Conservation (phyloP, 2,329 filamentous ascomycete genomes). For the Venturia oleaginea region DNA sequence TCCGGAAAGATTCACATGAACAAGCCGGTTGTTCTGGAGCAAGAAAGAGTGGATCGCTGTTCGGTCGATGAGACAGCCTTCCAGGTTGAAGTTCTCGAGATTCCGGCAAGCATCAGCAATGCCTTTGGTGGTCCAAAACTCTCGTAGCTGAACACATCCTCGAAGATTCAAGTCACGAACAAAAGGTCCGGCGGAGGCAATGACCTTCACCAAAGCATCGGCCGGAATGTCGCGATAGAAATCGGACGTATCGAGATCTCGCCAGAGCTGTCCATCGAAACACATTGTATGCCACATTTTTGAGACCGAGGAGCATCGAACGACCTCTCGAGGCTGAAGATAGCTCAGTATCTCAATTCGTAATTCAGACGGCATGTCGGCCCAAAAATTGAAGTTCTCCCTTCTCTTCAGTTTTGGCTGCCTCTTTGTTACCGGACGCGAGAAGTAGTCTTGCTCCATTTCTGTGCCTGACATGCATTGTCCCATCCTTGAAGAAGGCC, state of each 20-base stretch:
- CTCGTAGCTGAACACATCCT: constrained; percentile 81
- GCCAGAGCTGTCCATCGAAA: constrained; percentile 94
- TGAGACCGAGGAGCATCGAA: constrained; percentile 67
- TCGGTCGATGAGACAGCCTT: constrained; percentile 81
- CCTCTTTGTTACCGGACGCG: constrained; percentile 29
- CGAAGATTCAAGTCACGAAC: constrained; percentile 82
- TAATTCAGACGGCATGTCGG: constrained; percentile 71
- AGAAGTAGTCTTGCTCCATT: constrained; percentile 38
- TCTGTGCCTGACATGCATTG: constrained; percentile 29
- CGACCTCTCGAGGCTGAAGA: constrained; percentile 69
- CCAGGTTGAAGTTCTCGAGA: constrained; percentile 75
- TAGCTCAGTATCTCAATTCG: constrained; percentile 68
- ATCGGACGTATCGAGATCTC: constrained; percentile 67
- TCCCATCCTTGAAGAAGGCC: constrained; percentile 32
- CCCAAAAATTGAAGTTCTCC: constrained; percentile 62
- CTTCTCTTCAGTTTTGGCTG: constrained; percentile 23
- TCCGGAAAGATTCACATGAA: constrained; percentile 80
- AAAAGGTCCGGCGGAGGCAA: constrained; percentile 78
- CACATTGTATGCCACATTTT: constrained; percentile 73
- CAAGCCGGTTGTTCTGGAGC: constrained; percentile 65
- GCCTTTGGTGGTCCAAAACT: constrained; percentile 67
- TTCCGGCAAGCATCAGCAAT: constrained; percentile 81
- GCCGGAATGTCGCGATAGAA: constrained; percentile 85
- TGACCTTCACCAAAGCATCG: constrained; percentile 73
- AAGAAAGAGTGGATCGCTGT: constrained; percentile 70